A percentile compares a stretch with the other conserved stretches of the same genome.
Conservation (phyloP, 2,329 filamentous ascomycete species). For the Penicillium olsonii region DNA sequence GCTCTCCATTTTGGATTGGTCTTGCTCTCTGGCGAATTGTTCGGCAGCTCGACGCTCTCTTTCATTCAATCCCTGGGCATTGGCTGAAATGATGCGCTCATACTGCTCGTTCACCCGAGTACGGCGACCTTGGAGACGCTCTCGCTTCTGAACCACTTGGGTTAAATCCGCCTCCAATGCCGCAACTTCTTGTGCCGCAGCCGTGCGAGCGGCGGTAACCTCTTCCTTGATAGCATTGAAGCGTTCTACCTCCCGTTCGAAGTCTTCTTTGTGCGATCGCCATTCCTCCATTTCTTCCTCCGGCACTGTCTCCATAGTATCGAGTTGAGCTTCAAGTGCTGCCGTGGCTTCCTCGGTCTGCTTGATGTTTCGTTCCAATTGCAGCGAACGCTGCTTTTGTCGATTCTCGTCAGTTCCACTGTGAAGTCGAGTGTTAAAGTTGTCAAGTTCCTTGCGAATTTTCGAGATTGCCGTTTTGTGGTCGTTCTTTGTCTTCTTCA, state of each 20-base stretch:
- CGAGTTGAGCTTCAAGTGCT: constrained; percentile 56
- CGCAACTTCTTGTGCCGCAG: constrained; percentile 54
- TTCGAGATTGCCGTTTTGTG: constrained; percentile 60
- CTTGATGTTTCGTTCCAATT: constrained; percentile 63
- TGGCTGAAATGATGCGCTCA: constrained; percentile 60
- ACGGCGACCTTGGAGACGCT: constrained; percentile 60
- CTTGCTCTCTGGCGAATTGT: constrained; percentile 47
- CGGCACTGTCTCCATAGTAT: constrained; percentile 58
- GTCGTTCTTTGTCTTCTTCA: constrained; percentile 62
- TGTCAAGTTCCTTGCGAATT: constrained; percentile 63
- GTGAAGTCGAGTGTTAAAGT: constrained; percentile 58
- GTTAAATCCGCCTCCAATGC: constrained; percentile 56
- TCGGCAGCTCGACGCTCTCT: constrained; percentile 53
- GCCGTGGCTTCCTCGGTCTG: constrained; percentile 65
- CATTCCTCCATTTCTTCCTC: constrained; percentile 57
- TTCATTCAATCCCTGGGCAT: constrained; percentile 58
- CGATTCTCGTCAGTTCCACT: constrained; percentile 63
- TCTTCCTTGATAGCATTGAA: constrained; percentile 55
- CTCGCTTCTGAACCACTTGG: constrained; percentile 56
- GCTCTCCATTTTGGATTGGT: constrained; percentile 46
- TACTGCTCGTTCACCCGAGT: constrained; percentile 63
- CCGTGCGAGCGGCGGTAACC: constrained; percentile 51
- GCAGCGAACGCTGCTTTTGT: constrained; percentile 62
- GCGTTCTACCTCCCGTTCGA: constrained; percentile 55
- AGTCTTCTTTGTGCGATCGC: constrained; percentile 54